Evolutionary conservation across 768 basidiomycete genomes (phyloP).

Genomic region (Exsudoporus frostii): DNA sequence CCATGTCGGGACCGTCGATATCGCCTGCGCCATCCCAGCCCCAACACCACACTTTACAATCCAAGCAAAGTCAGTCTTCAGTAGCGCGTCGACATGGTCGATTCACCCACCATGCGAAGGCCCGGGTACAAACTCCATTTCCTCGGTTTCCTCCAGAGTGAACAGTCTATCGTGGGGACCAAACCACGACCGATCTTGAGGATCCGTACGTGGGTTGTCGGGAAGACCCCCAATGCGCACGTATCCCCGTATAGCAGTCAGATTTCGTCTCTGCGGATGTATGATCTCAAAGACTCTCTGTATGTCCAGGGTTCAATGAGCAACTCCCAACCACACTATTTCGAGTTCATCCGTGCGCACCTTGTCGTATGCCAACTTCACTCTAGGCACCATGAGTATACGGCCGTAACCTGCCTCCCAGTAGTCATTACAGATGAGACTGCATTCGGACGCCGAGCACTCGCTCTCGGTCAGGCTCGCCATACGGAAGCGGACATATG

Average conservation of each 20-base stretch:
- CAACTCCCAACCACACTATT: not conserved
- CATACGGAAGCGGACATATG: conserved; percentile 95
- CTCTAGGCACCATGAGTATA: conserved; percentile 96
- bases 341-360: conserved; percentile 39
- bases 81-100: not conserved
- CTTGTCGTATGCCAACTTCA: conserved; percentile 93
- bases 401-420: conserved; percentile 95
- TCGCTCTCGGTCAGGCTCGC: conserved; percentile 83
- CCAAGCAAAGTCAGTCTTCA: conserved; percentile 3
- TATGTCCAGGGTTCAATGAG: conserved; percentile 3
- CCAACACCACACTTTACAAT: conserved; percentile 91
- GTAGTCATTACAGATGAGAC: conserved; percentile 97
- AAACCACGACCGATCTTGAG: conserved; percentile 97
- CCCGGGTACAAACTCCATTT: conserved; percentile 72
- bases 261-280: conserved; percentile 84
- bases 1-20: conserved; percentile 95
- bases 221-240: conserved; percentile 93
- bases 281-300: conserved; percentile 94
- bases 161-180: conserved; percentile 96
- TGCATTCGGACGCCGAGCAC: conserved; percentile 94
- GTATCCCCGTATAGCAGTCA: conserved; percentile 95
- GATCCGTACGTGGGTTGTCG: conserved; percentile 94
- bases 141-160: conserved; percentile 79
- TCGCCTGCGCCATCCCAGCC: conserved; percentile 99
- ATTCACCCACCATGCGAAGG: conserved; percentile 70